These are phyloP conservation scores for Collybia nuda DNA, from an alignment of 768 basidiomycete genomes.

Conservation along the genomic window DNA sequence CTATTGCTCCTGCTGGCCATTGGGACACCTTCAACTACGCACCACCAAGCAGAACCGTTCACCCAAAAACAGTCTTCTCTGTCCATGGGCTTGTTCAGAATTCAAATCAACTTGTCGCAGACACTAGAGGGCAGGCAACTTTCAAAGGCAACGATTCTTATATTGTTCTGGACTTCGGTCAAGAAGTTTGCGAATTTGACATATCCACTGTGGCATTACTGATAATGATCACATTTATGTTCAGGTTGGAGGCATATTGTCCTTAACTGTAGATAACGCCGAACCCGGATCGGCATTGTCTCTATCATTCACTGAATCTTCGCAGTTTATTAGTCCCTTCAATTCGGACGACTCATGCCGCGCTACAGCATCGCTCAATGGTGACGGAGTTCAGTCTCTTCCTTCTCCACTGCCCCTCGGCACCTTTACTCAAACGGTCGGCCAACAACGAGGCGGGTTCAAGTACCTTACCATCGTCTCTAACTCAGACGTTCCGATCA, in stretches of 20 bases:
- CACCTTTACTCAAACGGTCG: conserved; percentile 31
- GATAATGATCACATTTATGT: not conserved
- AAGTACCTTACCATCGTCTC: conserved; percentile 45
- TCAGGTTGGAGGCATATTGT: conserved; percentile 32
- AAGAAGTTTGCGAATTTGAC: conserved; percentile 25
- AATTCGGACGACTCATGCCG: conserved; percentile 41
- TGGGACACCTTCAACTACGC: conserved; percentile 46
- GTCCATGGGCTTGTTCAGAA: conserved; percentile 23
- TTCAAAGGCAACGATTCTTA: conserved; percentile 29
- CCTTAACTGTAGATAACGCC: conserved; percentile 23
- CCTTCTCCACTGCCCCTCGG: conserved; percentile 25
- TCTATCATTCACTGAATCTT: conserved; percentile 50
- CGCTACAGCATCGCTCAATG: conserved; percentile 18
- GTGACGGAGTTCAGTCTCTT: conserved; percentile 34
- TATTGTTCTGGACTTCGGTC: conserved; percentile 39
- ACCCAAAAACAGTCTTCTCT: conserved; percentile 24
- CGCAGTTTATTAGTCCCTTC: conserved; percentile 42
- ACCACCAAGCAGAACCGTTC: conserved; percentile 28
- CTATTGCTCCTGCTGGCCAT: conserved; percentile 35
- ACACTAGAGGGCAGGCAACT: conserved; percentile 20
- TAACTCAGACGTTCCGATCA: conserved; percentile 30
- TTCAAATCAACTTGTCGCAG: conserved; percentile 23
- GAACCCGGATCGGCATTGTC: conserved; percentile 32
- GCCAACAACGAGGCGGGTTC: conserved; percentile 45
- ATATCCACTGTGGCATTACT: not conserved